Evolutionary conservation across 345 rosid genomes (phyloP), one percentile per base, ranked within the genome.

Genomic region (Cardamine resedifolia): DNA sequence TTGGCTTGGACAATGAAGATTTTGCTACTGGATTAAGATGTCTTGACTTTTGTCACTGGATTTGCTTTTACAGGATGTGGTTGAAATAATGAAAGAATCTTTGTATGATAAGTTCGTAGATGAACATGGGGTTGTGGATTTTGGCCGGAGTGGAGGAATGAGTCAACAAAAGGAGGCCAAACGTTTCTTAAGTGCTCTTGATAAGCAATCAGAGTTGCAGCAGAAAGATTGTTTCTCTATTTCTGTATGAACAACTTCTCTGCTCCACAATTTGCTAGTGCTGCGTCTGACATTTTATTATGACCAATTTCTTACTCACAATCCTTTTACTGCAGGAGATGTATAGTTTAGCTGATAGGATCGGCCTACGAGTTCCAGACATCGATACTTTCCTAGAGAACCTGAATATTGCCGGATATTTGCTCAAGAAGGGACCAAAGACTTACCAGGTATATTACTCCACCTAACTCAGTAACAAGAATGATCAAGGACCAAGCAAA

Each of bases 21-120:
- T 43, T 43, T 5, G 47, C 47, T 43, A 43, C 47, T n/a, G 47
- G 19, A 19, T 43, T 39, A 12, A 38, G 44, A 38, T 62, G 45
- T 68, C 43, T 33, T 55, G 44, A 62, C 60, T 53, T 23, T 8
- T 73, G 24, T 55, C 45, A 28, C 55, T 61, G 67, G 57, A 56
- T 59, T 81, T 66, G 51, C 33, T 53, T 64, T 66, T 81, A 60
- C 91, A 90, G 98, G 99, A 95, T 70, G 99, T 83, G 28, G 98
- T 91, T 53, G 96, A 91, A 77, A 91, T 91, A 78, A 95, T 95
- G 98, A 91, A 87, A 77, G 98, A 88, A 79, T 95, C 99, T n/a
- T 71, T 95, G 49, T 87, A 90, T 27, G 99, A 91, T 74, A 88
- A 90, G 83, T 92, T 84, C 76, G 85, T 88, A 39, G 96, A 95